These are phyloP conservation scores for Lithohypha guttulata DNA, from an alignment of 2,329 filamentous ascomycete genomes.

Conservation along the genomic window DNA sequence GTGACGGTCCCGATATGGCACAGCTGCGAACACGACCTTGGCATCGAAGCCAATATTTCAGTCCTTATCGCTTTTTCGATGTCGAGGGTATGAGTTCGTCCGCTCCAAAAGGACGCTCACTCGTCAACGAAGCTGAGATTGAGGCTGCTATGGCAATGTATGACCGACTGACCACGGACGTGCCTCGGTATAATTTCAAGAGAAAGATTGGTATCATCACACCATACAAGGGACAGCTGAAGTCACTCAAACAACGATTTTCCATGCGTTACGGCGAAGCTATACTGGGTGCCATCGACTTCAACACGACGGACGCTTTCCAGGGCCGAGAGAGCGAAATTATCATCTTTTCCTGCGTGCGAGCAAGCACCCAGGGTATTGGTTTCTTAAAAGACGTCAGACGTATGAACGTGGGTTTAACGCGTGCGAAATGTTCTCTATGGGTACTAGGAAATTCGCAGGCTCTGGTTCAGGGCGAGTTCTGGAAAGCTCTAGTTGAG, in stretches of 20 bases:
- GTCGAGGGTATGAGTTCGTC: constrained; percentile 77
- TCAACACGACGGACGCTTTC: constrained; percentile 98
- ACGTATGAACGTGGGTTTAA: constrained; percentile 98
- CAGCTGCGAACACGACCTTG: constrained; percentile 66
- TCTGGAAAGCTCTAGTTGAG: constrained; percentile 77
- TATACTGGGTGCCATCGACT: constrained; percentile 74
- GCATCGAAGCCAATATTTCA: constrained; percentile 72
- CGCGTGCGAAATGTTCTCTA: constrained; percentile 87
- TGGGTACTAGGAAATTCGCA: constrained; percentile 93
- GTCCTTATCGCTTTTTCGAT: constrained; percentile 95
- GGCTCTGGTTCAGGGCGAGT: constrained; percentile 75
- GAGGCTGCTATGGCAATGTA: constrained; percentile 80
- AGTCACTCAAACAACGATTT: constrained; percentile 68
- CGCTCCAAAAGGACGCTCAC: constrained; percentile 73
- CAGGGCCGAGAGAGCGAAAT: constrained; percentile 94
- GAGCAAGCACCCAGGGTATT: constrained; percentile 83
- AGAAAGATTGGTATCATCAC: constrained; percentile 95
- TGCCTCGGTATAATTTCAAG: constrained; percentile 55
- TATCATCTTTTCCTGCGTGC: constrained; percentile 97
- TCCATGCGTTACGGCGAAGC: constrained; percentile 57
- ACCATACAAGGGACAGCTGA: constrained; percentile 88
- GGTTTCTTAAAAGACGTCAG: constrained; percentile 97
- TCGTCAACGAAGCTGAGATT: constrained; percentile 80
- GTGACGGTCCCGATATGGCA: constrained; percentile 78
- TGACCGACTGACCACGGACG: constrained; percentile 65